phyloP scores from a whole-genome alignment of 331 rosid species.

The Dryas integrifolia region DNA sequence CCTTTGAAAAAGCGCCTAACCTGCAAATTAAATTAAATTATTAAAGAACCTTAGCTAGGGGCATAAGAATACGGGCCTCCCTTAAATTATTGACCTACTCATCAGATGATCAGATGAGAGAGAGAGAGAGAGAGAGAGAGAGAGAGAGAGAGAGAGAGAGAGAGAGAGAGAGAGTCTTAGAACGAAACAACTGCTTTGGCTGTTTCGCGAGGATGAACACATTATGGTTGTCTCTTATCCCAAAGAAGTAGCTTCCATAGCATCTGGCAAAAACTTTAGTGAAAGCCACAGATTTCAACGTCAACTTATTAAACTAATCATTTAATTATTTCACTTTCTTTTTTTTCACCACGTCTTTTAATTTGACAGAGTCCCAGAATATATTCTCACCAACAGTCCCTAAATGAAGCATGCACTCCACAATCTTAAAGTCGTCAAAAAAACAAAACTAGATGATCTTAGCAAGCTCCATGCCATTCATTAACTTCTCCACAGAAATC shows the following conservation, averaged over 20 bases:
- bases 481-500: background rate
- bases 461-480: background rate
- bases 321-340: background rate
- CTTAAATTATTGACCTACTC: slow-evolving; percentile 4
- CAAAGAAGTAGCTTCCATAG: slow-evolving; percentile 28
- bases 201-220: slow-evolving; percentile 10
- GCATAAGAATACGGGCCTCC: background rate
- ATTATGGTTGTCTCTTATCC: slow-evolving; percentile 35
- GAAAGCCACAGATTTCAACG: background rate
- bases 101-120: too few relatives aligned
- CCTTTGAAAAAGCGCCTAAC: background rate
- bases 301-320: background rate
- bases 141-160: background rate
- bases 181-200: background rate
- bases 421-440: slow-evolving; percentile 1
- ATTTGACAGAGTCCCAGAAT: slow-evolving; percentile 10
- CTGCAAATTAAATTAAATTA: too few relatives aligned
- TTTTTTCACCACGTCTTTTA: background rate
- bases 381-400: slow-evolving; percentile 25
- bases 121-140: background rate
- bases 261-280: background rate
- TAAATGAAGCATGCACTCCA: background rate
- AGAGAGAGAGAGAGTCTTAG: too few relatives aligned
- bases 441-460: background rate
- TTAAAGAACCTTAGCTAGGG: background rate